Base-by-base conservation (phyloP, 2,329 filamentous ascomycete species). In the Chrysoporthe austroafricana region DNA sequence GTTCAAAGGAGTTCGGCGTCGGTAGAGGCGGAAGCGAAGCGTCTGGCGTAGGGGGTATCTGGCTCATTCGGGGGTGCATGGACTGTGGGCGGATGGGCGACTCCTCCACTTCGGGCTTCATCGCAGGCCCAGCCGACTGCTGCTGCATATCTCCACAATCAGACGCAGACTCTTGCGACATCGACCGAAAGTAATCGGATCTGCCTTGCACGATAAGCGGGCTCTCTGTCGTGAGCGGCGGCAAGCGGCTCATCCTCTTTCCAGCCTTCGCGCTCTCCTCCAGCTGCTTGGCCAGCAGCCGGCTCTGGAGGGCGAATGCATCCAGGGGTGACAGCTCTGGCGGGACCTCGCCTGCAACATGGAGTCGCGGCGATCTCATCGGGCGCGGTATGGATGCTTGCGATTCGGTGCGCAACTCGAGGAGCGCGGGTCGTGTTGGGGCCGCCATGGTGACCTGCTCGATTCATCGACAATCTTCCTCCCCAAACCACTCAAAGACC, bases 301-400 rank as follows among this genome's bases (percentile, higher is more conserved):
- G 90, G 73, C 94, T 96, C 76, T 98, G 95, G 70, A 95, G 86
- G 32, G 95, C 95, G 77, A 99, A 96, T 60, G 95, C 95, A 84
- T 99, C 96, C 71, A 99, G 86, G 13, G 96, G 96, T 8, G 96
- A 98, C 66, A 98, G 85, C 63, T 96, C 92, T 5, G 96, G 96
- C 26, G 96, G 95, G 1, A 91, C 86, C 73, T 95, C 92, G 70
- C 92, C 92, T 67, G 91, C 91, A 67, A 92, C 85, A 78, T 94
- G 91, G 68, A 93, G 82, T 70, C 91, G 89, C 54, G 91, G 91
- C n/a, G 91, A 94, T 71, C 85, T 84, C 44, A 90, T 79, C n/a
- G 87, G 85, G 65, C 84, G 84, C 21, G 85, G 82, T 64, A 82
- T 75, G 13, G 86, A 86, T 36, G 83, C 79, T 63, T 85, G 81